Base-by-base conservation (phyloP, 208 protist genomes). In the Crithidia sp. region DNA sequence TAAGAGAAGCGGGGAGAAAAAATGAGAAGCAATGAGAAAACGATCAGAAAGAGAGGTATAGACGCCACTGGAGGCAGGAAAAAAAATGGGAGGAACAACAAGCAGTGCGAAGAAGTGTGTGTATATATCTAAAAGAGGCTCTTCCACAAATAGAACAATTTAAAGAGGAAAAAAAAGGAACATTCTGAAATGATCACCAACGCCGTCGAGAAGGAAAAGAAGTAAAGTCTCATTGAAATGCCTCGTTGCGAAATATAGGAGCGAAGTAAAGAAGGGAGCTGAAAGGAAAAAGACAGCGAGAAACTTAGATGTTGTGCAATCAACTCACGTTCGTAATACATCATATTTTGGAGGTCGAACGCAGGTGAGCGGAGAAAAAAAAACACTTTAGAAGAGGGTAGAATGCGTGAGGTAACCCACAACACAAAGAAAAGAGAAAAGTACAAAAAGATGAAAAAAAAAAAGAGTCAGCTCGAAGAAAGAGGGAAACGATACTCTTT, bases 81-180 rank as follows among this genome's bases (percentile, higher is more conserved):
- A 62, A 71, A 72, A 28, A 57, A 66, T 71, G 45, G 17, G 64
- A 60, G 19, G 45, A 49, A 49, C 45, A 49, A 49, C 45, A 49
- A 49, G 12, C 45, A 13, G 45, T 49, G 45, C 7, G 45, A 49
- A 49, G 9, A 49, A 49, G 12, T 49, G 12, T 49, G 45, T 49
- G 12, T 49, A 56, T 36, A 45, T 14, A 52, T n/a, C 39, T 53
- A 49, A 61, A 9, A 59, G 16, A 16, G 2, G 14, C 16, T 6
- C 10, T 50, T 12, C 9, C 59, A 60, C 47, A 67, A 16, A 53
- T 57, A 68, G 53, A 76, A 68, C 37, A 59, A 37, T 39, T 9
- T 44, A 53, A 40, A 43, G 54, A 44, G 28, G 37, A 69, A 52
- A 62, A 63, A 61, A 61, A 59, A 68, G 47, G 28, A 28, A 28